phyloP scores from a whole-genome alignment of 192 early-diverging fungal species.

The Podila minutissima region DNA sequence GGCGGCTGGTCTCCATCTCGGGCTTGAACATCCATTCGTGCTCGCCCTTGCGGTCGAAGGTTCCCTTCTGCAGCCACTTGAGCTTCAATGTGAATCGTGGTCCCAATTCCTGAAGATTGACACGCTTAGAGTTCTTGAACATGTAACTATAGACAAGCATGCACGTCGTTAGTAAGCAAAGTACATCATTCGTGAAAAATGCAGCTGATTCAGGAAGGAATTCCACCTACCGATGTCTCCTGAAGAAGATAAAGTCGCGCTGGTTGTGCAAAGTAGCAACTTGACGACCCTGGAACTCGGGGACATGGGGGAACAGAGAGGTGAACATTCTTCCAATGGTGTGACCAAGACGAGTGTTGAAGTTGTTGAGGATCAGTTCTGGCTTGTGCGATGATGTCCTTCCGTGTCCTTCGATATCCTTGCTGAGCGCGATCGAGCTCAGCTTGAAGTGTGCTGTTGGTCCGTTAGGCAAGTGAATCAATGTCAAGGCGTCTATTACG shows the following conservation, averaged over 20 bases:
- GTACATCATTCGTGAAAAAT: background rate
- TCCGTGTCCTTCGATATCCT: conserved; percentile 87
- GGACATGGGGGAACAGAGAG: conserved; percentile 95
- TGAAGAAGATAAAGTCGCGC: conserved; percentile 99
- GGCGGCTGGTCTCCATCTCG: conserved; percentile 90
- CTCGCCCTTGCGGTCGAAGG: conserved; percentile 94
- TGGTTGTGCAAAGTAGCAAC: conserved; percentile 98
- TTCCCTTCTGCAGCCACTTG: conserved; percentile 94
- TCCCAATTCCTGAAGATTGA: conserved; percentile 94
- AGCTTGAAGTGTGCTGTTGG: conserved; percentile 98
- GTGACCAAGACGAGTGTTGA: conserved; percentile 95
- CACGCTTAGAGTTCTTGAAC: conserved; percentile 83
- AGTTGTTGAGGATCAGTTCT: conserved; percentile 98
- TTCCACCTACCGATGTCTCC: conserved; percentile 81
- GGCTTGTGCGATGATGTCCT: conserved; percentile 85
- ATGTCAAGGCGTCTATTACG: conserved; percentile 78
- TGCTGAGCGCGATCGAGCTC: conserved; percentile 78
- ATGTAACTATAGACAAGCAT: conserved; percentile 70
- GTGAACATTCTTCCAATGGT: conserved; percentile 97
- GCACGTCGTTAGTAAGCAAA: background rate
- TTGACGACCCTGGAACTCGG: conserved; percentile 95
- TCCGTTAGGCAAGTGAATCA: conserved; percentile 96
- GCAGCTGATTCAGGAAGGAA: background rate
- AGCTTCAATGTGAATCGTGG: conserved; percentile 96
- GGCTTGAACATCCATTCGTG: conserved; percentile 97